phyloP scores from a whole-genome alignment of 148 eudicot species.

The Arbutus unedo region DNA sequence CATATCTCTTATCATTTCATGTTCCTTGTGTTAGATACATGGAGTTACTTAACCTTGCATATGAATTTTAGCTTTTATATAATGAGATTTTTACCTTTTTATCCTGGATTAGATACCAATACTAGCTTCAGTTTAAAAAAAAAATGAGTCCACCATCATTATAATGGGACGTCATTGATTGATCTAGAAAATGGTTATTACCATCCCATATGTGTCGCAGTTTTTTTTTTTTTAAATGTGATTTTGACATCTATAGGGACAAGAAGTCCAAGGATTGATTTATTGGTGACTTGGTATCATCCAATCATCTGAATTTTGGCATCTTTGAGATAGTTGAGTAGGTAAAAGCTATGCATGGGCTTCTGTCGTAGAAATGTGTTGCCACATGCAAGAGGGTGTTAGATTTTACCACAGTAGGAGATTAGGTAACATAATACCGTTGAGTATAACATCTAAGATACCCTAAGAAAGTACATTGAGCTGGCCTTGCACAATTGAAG shows the following conservation, averaged over 20 bases:
- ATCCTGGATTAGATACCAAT: not conserved
- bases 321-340: slow-evolving; percentile 1
- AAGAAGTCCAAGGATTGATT: not conserved
- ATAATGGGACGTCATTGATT: not conserved
- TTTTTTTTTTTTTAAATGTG: not conserved
- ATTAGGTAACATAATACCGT: not conserved
- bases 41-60: not conserved
- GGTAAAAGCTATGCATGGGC: slow-evolving; percentile 5
- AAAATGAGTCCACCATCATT: not conserved
- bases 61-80: not conserved
- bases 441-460: not conserved
- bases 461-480: not conserved
- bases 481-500: not conserved
- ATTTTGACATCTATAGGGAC: not conserved
- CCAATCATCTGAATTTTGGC: not conserved
- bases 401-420: not conserved
- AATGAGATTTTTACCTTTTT: not conserved
- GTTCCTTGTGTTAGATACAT: not conserved
- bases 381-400: not conserved
- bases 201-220: not conserved
- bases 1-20: not conserved
- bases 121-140: not conserved
- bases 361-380: not conserved
- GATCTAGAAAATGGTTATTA: slow-evolving; percentile 1
- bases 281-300: not conserved